phyloP scores from a whole-genome alignment of 176 grass and related monocot genomes.

The Cenchrus purpureus region DNA sequence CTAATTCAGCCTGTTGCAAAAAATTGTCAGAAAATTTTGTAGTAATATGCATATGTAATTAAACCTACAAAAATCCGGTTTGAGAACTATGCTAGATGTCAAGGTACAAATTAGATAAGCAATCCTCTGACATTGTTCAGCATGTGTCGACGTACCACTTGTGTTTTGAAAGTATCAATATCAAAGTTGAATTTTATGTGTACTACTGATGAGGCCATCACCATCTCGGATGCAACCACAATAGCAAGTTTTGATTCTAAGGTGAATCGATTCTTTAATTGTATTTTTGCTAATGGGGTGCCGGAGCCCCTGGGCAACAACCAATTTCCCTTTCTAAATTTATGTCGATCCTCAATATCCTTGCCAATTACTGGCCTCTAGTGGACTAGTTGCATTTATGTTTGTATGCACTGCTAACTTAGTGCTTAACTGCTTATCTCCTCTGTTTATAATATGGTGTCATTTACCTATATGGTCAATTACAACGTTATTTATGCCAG shows the following conservation, averaged over 20 bases:
- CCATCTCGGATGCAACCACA: too few species aligned
- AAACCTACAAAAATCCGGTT: background rate
- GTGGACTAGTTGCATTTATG: background rate
- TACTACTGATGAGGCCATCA: background rate
- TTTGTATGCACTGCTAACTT: background rate
- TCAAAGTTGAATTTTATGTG: background rate
- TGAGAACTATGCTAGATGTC: background rate
- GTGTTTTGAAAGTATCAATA: background rate
- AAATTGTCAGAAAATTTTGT: background rate
- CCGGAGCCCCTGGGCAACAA: background rate
- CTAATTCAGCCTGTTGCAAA: background rate
- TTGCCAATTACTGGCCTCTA: background rate
- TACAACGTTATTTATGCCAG: background rate
- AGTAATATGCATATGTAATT: background rate
- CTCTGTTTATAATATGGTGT: background rate
- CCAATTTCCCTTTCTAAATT: background rate
- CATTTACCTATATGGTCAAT: background rate
- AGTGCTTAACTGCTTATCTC: background rate
- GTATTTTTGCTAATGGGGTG: background rate
- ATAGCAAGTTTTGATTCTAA: too few species aligned
- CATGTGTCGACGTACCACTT: background rate
- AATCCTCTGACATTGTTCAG: background rate
- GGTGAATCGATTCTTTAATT: background rate
- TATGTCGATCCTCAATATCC: background rate
- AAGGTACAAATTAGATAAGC: conserved; percentile 1